Conservation (phyloP, 2,329 filamentous ascomycete species). For the Juglanconis oblonga region DNA sequence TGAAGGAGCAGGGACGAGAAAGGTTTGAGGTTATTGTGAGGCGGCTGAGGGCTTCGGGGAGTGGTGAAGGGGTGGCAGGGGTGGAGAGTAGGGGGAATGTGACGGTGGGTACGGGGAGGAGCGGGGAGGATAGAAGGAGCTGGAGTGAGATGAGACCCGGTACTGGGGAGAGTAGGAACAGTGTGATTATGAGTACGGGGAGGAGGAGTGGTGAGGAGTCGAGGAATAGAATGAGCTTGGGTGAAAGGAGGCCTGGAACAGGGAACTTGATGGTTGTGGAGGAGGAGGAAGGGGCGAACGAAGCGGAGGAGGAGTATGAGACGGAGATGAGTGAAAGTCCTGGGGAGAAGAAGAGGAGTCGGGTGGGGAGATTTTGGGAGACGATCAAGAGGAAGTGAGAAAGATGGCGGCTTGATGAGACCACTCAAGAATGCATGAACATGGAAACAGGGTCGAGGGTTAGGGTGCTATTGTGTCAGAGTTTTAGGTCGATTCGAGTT, state of each 20-base stretch:
- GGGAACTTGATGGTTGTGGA: not conserved
- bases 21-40: constrained; percentile 15
- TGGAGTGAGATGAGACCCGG: not conserved
- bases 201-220: not conserved
- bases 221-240: not conserved
- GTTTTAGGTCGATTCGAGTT: too few relatives aligned
- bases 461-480: too few relatives aligned
- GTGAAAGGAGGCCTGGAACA: not conserved
- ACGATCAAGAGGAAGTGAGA: not conserved
- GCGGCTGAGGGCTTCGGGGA: constrained; percentile 9
- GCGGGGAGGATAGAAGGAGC: not conserved
- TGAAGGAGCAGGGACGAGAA: constrained; percentile 11
- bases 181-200: not conserved
- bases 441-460: too few relatives aligned
- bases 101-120: not conserved
- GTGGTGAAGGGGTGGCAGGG: not conserved
- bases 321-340: constrained; percentile 9
- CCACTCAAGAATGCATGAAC: too few relatives aligned
- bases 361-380: constrained; percentile 7
- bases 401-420: not conserved
- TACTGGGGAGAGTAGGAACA: not conserved
- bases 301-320: not conserved
- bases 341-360: constrained; percentile 1
- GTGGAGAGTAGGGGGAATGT: not conserved
- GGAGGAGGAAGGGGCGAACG: not conserved